These are phyloP conservation scores for Acorus calamus DNA, from an alignment of 106 monocot species.

Conservation along the genomic window DNA sequence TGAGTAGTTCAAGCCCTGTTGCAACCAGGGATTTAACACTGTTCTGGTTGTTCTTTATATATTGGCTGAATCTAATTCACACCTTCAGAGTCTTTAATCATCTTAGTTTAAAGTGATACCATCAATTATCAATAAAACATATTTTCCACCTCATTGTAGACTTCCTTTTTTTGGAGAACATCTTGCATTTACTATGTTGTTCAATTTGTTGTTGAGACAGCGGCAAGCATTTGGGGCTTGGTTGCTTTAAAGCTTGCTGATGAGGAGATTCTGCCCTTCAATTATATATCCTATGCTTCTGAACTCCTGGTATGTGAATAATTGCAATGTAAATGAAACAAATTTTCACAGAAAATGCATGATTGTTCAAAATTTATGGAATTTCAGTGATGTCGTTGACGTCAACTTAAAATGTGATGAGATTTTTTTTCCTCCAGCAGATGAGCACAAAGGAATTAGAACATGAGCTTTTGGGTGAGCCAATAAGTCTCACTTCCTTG, in stretches of 20 bases:
- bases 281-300: conserved; percentile 49
- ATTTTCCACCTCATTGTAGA: no score
- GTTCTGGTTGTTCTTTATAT: no score
- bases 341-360: no score
- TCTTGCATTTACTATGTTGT: neutral
- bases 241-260: conserved; percentile 63
- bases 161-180: neutral
- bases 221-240: conserved; percentile 59
- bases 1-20: no score
- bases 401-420: neutral
- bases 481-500: conserved; percentile 40
- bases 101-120: no score
- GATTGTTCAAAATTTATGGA: neutral
- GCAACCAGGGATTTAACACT: no score
- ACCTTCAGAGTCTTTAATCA: no score
- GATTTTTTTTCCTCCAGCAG: conserved; percentile 10
- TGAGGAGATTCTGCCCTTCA: conserved; percentile 69
- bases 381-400: neutral
- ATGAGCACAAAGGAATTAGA: conserved; percentile 27
- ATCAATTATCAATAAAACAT: no score
- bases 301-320: conserved; percentile 45
- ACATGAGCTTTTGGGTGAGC: conserved; percentile 15
- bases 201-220: conserved; percentile 17
- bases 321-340: no score
- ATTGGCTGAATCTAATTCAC: no score